Percentiles rank a stretch among this genome's conserved stretches.
phyloP scores from a whole-genome alignment of 345 rosid species.

The Eucalyptus cloeziana region DNA sequence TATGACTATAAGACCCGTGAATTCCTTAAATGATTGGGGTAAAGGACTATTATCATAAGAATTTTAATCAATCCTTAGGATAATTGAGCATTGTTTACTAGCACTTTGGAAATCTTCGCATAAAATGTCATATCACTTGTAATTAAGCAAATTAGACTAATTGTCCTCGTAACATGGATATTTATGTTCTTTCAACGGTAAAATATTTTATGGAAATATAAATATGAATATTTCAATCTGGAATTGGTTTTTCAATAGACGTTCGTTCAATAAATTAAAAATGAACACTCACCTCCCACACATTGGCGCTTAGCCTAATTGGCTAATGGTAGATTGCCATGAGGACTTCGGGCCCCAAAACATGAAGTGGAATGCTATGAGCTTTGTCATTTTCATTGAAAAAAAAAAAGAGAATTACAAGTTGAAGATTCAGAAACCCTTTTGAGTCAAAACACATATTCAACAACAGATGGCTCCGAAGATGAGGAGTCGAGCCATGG shows the following conservation, averaged over 20 bases:
- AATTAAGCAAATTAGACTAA: not conserved
- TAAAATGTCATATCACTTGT: not conserved
- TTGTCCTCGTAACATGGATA: not conserved
- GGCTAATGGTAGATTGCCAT: no score
- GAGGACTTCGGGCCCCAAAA: not conserved
- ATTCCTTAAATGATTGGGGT: not conserved
- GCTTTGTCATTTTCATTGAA: not conserved
- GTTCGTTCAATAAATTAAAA: not conserved
- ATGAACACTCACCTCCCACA: not conserved
- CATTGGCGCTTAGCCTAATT: not conserved
- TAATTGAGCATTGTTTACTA: not conserved
- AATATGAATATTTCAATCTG: not conserved
- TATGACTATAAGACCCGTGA: accelerated
- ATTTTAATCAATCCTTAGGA: not conserved
- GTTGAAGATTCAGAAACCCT: not conserved
- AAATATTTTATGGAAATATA: not conserved
- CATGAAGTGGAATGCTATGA: not conserved
- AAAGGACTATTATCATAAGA: not conserved
- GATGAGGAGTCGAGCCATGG: conserved; percentile 50
- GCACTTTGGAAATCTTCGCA: not conserved
- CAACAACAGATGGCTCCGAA: conserved; percentile 13
- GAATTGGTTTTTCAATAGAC: not conserved
- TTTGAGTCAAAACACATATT: conserved; percentile 38
- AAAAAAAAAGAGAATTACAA: not conserved
- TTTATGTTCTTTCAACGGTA: not conserved